Percentiles rank a stretch among this genome's conserved stretches.
Evolutionary conservation across 257 asterid species (phyloP).

Genomic region (Nicotiana undulata): DNA sequence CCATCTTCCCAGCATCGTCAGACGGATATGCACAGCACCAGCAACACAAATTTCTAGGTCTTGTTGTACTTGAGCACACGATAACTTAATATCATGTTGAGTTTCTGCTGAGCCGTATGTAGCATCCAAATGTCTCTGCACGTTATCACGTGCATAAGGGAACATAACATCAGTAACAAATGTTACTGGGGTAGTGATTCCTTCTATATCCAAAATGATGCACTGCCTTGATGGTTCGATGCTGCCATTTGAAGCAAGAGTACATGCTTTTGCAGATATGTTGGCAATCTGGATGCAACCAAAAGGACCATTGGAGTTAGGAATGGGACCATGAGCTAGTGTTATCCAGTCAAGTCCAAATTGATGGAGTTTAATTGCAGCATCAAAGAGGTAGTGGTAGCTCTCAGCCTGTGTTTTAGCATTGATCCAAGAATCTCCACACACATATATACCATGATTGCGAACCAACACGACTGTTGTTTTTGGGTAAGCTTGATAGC

Average conservation of each 20-base stretch:
- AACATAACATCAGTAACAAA: slow-evolving; percentile 82
- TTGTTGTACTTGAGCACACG: slow-evolving; percentile 75
- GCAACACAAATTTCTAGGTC: slow-evolving; percentile 57
- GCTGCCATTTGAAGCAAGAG: slow-evolving; percentile 24
- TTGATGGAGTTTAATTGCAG: slow-evolving; percentile 92
- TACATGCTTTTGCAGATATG: slow-evolving; percentile 29
- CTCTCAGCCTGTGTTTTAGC: slow-evolving; percentile 98
- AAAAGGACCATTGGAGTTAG: slow-evolving; percentile 22
- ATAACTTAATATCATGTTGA: slow-evolving; percentile 69
- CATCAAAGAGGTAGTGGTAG: slow-evolving; percentile 95
- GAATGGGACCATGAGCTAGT: slow-evolving; percentile 71
- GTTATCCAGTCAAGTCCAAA: slow-evolving; percentile 84
- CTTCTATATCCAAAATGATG: slow-evolving; percentile 93
- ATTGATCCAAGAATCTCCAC: slow-evolving; percentile 97
- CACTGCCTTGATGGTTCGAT: slow-evolving; percentile 54
- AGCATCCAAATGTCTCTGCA: slow-evolving; percentile 76
- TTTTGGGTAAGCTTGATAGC: slow-evolving; percentile 86
- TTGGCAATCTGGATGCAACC: slow-evolving; percentile 18
- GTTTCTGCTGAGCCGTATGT: slow-evolving; percentile 78
- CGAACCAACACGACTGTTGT: slow-evolving; percentile 92
- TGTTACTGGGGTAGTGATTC: slow-evolving; percentile 94
- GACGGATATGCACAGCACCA: slow-evolving; percentile 78
- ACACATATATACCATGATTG: slow-evolving; percentile 81
- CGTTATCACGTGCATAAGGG: slow-evolving; percentile 88
- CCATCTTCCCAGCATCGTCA: slow-evolving; percentile 63